Evolutionary conservation across 2,329 filamentous ascomycete genomes (phyloP).

Genomic region (Mycosphaerella arachidis): DNA sequence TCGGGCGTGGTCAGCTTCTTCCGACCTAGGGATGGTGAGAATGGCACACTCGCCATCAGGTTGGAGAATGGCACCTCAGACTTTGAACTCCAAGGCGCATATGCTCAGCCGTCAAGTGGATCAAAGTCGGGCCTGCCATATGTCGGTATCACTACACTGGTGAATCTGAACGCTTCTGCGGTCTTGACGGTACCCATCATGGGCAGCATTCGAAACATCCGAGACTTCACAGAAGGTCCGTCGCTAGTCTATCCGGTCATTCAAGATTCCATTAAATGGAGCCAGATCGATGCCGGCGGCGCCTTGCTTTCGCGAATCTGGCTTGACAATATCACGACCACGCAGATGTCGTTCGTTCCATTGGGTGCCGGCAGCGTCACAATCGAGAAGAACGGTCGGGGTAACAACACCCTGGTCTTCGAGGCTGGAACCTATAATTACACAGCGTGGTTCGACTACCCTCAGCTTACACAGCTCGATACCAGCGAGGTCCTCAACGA

Average conservation of each 20-base stretch:
- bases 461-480: conserved; percentile 54
- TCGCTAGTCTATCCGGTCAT: conserved; percentile 50
- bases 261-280: conserved; percentile 51
- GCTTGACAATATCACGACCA: conserved; percentile 59
- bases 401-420: conserved; percentile 41
- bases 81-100: conserved; percentile 44
- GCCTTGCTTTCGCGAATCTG: conserved; percentile 52
- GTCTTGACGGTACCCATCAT: conserved; percentile 54
- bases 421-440: conserved; percentile 54
- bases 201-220: conserved; percentile 59
- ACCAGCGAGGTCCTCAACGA: conserved; percentile 49
- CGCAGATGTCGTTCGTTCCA: conserved; percentile 48
- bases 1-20: conserved; percentile 58
- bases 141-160: conserved; percentile 48
- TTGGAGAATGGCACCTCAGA: conserved; percentile 49
- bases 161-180: conserved; percentile 57
- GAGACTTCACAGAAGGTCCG: conserved; percentile 59
- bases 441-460: conserved; percentile 58
- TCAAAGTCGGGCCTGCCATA: conserved; percentile 35
- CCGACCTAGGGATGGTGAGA: conserved; percentile 48
- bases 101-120: conserved; percentile 26
- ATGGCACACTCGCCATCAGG: conserved; percentile 51
- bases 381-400: conserved; percentile 35
- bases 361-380: conserved; percentile 32
- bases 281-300: conserved; percentile 39